Evolutionary conservation across 208 protist genomes (phyloP).

Genomic region (Leishmania martiniquensis): DNA sequence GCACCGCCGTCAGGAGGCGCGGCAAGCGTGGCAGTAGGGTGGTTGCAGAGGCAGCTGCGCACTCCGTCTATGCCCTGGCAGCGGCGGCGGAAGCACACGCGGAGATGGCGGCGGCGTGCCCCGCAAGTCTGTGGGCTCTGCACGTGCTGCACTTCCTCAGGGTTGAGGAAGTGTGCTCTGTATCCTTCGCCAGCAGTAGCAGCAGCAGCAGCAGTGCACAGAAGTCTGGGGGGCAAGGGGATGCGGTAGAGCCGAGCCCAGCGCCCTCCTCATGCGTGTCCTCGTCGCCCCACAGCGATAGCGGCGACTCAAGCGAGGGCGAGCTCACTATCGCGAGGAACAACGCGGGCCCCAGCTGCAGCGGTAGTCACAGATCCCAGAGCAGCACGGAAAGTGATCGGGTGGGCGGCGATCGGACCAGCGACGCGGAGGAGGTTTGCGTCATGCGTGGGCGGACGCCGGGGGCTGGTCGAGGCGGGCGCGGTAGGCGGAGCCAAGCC

Average conservation of each 20-base stretch:
- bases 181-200: background rate
- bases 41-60: constrained; percentile 13
- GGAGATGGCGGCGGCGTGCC: constrained; percentile 10
- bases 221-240: background rate
- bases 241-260: background rate
- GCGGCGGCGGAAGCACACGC: constrained; percentile 6
- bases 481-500: background rate
- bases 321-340: background rate
- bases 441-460: background rate
- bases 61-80: background rate
- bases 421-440: background rate
- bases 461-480: background rate
- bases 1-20: constrained; percentile 6
- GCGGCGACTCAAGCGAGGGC: constrained; percentile 2
- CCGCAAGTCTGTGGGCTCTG: constrained; percentile 41
- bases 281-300: background rate
- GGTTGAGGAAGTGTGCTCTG: constrained; percentile 46
- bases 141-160: constrained; percentile 52
- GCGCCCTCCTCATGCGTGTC: background rate
- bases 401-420: background rate
- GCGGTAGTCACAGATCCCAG: background rate
- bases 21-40: constrained; percentile 10
- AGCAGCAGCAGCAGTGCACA: background rate
- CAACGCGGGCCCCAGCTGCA: background rate
- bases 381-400: background rate